Percentiles rank a stretch among this genome's conserved stretches.
Conservation (phyloP, 202 grass and related monocot species). For the Carex sylvatica region DNA sequence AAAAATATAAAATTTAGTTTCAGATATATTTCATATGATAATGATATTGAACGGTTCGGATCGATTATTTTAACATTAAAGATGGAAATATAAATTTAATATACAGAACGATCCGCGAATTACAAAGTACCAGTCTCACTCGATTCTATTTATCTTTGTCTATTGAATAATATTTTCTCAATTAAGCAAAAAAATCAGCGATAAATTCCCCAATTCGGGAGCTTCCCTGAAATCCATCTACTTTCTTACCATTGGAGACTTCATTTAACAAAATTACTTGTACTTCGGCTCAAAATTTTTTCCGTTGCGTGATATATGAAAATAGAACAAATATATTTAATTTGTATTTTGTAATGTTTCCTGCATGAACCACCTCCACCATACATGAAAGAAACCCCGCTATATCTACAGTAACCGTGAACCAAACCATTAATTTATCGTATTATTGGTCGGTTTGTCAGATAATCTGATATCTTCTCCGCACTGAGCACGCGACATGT, state of each 20-base stretch:
- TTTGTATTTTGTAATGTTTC: background rate
- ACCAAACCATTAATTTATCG: background rate
- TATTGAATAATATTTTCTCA: background rate
- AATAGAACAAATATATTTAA: background rate
- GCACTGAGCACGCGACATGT: background rate
- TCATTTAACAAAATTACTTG: background rate
- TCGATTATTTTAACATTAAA: too few relatives aligned
- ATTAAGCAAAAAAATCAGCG: background rate
- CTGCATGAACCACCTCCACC: background rate
- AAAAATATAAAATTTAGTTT: too few relatives aligned
- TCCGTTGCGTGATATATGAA: background rate
- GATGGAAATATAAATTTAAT: too few relatives aligned
- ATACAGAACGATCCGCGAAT: too few relatives aligned
- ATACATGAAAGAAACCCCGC: background rate
- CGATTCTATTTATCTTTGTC: background rate
- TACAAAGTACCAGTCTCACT: too few relatives aligned
- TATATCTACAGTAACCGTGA: background rate
- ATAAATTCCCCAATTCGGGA: background rate
- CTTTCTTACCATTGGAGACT: background rate
- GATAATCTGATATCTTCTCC: background rate
- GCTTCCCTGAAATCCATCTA: background rate
- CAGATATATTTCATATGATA: too few relatives aligned
- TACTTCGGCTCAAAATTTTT: background rate
- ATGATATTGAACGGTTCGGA: too few relatives aligned
- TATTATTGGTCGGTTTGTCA: constrained; percentile 27